Evolutionary conservation across 352 stramenopile species (phyloP).

Genomic region (Phytophthora rubi): DNA sequence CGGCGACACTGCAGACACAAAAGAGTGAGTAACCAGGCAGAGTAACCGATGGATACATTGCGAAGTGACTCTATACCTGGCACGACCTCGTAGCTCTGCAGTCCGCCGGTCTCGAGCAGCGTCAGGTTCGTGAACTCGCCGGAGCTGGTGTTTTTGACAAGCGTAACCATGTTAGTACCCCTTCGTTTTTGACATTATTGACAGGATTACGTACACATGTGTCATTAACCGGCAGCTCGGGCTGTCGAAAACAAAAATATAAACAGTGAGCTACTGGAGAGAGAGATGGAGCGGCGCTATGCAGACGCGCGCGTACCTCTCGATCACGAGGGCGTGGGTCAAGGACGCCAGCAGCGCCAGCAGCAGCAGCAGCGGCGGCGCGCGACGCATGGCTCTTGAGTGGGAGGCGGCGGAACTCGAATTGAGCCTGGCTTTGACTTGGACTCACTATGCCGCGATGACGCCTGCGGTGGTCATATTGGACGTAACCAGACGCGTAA

Average conservation of each 20-base stretch:
- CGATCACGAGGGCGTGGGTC: conserved; percentile 48
- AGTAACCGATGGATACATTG: neutral
- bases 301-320: conserved; percentile 39
- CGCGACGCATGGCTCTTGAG: conserved; percentile 26
- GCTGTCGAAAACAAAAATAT: conserved; percentile 36
- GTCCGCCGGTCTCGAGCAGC: conserved; percentile 39
- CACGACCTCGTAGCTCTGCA: conserved; percentile 52
- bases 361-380: conserved; percentile 16
- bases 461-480: conserved; percentile 11
- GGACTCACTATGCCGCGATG: conserved; percentile 30
- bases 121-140: conserved; percentile 78
- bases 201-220: conserved; percentile 61
- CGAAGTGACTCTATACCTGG: conserved; percentile 29
- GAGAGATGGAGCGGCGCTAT: neutral
- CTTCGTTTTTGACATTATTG: neutral
- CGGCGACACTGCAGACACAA: conserved; percentile 40
- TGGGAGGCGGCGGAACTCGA: conserved; percentile 14
- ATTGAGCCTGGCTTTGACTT: conserved; percentile 19
- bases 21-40: conserved; percentile 3
- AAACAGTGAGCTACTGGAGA: neutral
- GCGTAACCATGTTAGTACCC: conserved; percentile 2
- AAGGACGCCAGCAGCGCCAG: conserved; percentile 20
- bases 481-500: conserved; percentile 15
- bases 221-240: conserved; percentile 63
- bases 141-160: conserved; percentile 37